Base-by-base conservation (phyloP, 441 rosid species). In the Syzygium malaccense region DNA sequence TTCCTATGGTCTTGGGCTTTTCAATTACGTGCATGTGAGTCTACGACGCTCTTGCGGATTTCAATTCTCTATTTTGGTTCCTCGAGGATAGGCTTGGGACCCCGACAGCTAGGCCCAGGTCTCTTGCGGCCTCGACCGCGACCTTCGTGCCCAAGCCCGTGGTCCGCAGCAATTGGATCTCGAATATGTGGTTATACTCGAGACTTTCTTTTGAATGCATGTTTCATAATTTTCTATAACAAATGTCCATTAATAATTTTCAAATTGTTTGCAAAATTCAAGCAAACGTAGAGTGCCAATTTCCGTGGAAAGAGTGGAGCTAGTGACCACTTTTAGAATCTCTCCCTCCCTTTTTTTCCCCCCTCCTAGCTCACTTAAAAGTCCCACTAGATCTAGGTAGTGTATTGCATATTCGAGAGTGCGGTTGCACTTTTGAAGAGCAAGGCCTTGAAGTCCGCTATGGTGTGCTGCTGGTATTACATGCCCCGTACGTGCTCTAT, bases 1-100 rank as follows among this genome's bases (percentile, higher is more conserved):
- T 20, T 30, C 37, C 45, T 11, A 18, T 18, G 78, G 7, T 33
- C 45, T 17, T 32, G 25, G 75, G 14, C 48, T 45, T 37, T 66
- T 32, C 10, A 64, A 9, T 64, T 62, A 30, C 41, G 17, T 64
- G 23, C 23, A n/a, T 19, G 25, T 33, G 14, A 32, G 45, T 66
- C 33, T 14, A 4, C 11, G 0, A 15, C 9, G 9, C 37, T 64
- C 71, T 64, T 64, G 15, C 13, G 1, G 0, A 10, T 45, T 45
- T 45, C 48, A 45, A 45, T 45, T 45, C 48, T 45, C 48, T 64
- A 19, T 30, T 30, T 7, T 30, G 20, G 5, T 64, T 3, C 37
- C 11, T 30, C 5, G 2, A 15, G 11, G 37, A 30, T 4, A 15
- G 4, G 41, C 23, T 8, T 6, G 23, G 23, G 23, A 18, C 18